Base-by-base conservation (phyloP, 2,329 filamentous ascomycete genomes). In the Esteya vermicola region DNA sequence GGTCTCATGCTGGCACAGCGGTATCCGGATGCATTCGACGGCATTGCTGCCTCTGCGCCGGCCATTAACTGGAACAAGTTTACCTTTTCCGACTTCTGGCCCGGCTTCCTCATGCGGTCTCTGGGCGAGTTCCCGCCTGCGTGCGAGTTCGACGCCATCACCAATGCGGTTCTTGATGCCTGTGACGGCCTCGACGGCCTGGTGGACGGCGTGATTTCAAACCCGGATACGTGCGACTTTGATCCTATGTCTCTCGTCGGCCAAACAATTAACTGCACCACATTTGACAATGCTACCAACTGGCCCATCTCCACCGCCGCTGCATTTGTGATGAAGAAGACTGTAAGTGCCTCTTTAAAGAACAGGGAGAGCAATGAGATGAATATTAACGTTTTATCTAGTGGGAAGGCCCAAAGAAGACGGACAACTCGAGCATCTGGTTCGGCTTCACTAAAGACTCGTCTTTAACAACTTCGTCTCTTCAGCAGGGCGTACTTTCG, bases 21-120 rank as follows among this genome's bases (percentile, higher is more conserved):
- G n/a, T 70, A 63, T 45, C 67, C 68, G 0, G 57, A 65, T 7
- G 63, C 67, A 31, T 70, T 68, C 39, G 65, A 72, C 42, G 67
- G 67, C 5, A 61, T 70, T 10, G 47, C 67, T 2, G 66, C 64
- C 6, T 60, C 21, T 4, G 30, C 42, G 28, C 42, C 42, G 7
- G 42, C 35, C 9, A 14, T 37, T 58, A 30, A 34, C 27, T 38
- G 38, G 27, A 26, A 6, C 63, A 57, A 59, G 62, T 10, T 44
- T 5, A 9, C 42, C 16, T 12, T 36, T 4, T 33, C 14, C 12
- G 32, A 14, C 10, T 20, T 36, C 8, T 49, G 45, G 45, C 42
- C 45, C 9, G 59, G 61, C 60, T 55, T 3, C 12, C 19, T 42
- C 27, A 42, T 48, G 46, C 8, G 30, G 9, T 28, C 33, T 18